Evolutionary conservation across 805 yeast genomes (phyloP).

Genomic region (Monosporozyma unispora): DNA sequence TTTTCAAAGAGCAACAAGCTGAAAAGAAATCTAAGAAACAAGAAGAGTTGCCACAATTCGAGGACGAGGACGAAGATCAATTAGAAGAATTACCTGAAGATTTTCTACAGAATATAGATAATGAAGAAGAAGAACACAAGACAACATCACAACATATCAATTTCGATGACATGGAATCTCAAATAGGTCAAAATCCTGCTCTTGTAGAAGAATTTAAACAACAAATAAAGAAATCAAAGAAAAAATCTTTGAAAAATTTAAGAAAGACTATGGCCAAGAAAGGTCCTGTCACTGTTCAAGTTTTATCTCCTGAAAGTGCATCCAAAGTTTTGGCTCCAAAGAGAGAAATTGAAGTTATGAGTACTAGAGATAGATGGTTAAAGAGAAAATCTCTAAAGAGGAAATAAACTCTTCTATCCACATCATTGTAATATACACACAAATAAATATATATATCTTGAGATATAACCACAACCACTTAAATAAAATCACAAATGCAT

Average conservation of each 20-base stretch:
- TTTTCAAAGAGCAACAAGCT: constrained; percentile 28
- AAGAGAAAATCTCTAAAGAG: constrained; percentile 26
- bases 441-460: neutral
- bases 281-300: constrained; percentile 37
- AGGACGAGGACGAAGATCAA: constrained; percentile 13
- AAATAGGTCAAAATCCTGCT: constrained; percentile 1
- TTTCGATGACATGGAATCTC: constrained; percentile 26
- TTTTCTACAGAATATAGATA: constrained; percentile 29
- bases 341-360: constrained; percentile 18
- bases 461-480: neutral
- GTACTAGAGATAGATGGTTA: constrained; percentile 28
- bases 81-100: constrained; percentile 35
- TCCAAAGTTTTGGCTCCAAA: constrained; percentile 24
- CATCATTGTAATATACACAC: neutral
- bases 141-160: constrained; percentile 28
- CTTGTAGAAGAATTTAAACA: constrained; percentile 10
- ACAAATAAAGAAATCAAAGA: constrained; percentile 19
- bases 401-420: constrained; percentile 9
- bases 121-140: constrained; percentile 12
- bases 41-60: constrained; percentile 6
- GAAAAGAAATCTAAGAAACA: constrained; percentile 18
- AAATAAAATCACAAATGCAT: neutral
- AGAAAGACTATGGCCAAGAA: constrained; percentile 26
- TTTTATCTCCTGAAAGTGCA: constrained; percentile 17
- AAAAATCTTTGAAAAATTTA: constrained; percentile 28